phyloP scores from a whole-genome alignment of 371 early-diverging fungal genomes.

The Mortierella sp. region DNA sequence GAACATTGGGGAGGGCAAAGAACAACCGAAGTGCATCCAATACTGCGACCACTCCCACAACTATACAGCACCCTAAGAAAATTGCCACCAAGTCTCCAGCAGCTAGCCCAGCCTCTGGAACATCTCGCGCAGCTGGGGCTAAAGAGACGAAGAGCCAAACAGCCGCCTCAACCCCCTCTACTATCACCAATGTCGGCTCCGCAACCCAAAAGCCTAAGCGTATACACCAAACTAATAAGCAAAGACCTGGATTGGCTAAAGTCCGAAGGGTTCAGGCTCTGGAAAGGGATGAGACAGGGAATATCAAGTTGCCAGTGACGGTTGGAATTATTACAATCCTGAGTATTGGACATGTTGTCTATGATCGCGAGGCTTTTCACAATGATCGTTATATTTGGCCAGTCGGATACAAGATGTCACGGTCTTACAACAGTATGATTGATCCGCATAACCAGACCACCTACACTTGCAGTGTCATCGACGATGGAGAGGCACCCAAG shows the following conservation, averaged over 20 bases:
- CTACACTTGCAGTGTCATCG: conserved; percentile 86
- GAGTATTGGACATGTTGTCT: conserved; percentile 81
- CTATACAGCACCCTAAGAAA: conserved; percentile 17
- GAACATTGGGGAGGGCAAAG: conserved; percentile 9
- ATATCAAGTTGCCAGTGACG: conserved; percentile 82
- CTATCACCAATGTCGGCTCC: conserved; percentile 46
- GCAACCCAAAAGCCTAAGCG: conserved; percentile 60
- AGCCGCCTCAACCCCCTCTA: conserved; percentile 14
- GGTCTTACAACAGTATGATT: conserved; percentile 84
- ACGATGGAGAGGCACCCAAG: conserved; percentile 85
- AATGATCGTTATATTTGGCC: conserved; percentile 95
- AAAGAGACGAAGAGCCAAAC: conserved; percentile 4
- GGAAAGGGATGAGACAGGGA: conserved; percentile 76
- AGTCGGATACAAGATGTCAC: conserved; percentile 78
- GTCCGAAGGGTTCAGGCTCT: conserved; percentile 68
- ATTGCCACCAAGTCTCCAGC: not conserved
- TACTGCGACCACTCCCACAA: not conserved
- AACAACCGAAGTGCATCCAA: not conserved
- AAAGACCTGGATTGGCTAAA: conserved; percentile 56
- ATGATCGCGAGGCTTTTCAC: conserved; percentile 87
- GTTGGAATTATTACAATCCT: conserved; percentile 87
- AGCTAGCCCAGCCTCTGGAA: not conserved
- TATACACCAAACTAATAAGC: conserved; percentile 66
- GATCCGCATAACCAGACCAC: conserved; percentile 76
- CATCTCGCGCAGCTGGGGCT: conserved; percentile 8